These are phyloP conservation scores for Aspergillus sp. DNA, from an alignment of 2,329 filamentous ascomycete genomes.

Conservation along the genomic window DNA sequence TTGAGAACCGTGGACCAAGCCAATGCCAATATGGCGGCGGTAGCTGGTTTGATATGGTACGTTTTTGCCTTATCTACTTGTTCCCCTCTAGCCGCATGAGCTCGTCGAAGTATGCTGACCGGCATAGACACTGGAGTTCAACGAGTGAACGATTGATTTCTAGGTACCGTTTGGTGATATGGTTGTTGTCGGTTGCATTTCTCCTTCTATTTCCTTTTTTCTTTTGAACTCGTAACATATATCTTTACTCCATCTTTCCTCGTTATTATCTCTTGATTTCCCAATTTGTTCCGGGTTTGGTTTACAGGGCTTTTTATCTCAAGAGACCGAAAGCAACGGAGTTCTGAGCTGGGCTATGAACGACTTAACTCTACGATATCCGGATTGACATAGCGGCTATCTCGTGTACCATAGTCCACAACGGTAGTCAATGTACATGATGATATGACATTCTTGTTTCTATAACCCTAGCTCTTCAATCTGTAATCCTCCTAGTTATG, in stretches of 20 bases:
- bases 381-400: conserved; percentile 13
- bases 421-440: conserved; percentile 17
- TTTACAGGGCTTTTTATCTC: conserved; percentile 9
- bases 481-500: background rate
- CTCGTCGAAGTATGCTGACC: conserved; percentile 4
- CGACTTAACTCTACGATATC: conserved; percentile 11
- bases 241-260: conserved; percentile 7
- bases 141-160: too few species aligned
- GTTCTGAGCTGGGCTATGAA: conserved; percentile 21
- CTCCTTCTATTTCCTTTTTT: conserved; percentile 3
- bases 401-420: conserved; percentile 17
- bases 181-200: conserved; percentile 9
- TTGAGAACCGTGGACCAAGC: conserved; percentile 60
- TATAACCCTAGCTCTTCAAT: background rate
- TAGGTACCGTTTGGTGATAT: conserved; percentile 5
- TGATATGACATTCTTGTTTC: conserved; percentile 1
- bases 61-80: conserved; percentile 11
- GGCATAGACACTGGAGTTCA: conserved; percentile 23
- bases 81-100: background rate
- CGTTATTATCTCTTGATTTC: conserved; percentile 7
- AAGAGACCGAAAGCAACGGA: conserved; percentile 27
- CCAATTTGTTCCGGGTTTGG: conserved; percentile 7
- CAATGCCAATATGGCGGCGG: conserved; percentile 66
- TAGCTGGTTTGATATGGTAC: conserved; percentile 74
- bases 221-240: background rate